Evolutionary conservation across 139 green algal species (phyloP).

Genomic region (Coelastrella sp.): DNA sequence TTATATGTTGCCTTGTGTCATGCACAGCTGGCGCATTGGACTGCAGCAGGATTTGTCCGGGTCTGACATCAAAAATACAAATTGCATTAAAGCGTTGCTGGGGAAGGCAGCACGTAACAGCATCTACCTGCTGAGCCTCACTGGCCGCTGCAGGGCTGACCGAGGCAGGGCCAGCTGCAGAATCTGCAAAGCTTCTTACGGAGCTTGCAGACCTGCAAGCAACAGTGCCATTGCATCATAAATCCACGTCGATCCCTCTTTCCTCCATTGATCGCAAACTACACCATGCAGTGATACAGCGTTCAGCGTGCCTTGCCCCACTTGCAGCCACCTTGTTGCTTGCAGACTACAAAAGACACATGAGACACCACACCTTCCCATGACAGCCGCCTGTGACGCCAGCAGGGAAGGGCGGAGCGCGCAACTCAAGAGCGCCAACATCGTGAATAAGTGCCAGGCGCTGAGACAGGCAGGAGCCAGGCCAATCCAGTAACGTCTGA

Average conservation of each 20-base stretch:
- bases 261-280: no score
- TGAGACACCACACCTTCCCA: neutral
- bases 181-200: conserved; percentile 5
- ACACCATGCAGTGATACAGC: no score
- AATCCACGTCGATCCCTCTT: no score
- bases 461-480: neutral
- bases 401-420: neutral
- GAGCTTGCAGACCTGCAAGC: neutral
- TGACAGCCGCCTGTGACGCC: neutral
- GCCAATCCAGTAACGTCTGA: neutral
- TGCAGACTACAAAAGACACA: no score
- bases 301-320: no score
- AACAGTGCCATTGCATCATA: no score
- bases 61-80: no score
- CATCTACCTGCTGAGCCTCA: neutral
- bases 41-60: no score
- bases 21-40: no score
- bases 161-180: conserved; percentile 12
- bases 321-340: no score
- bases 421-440: neutral
- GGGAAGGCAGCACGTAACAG: neutral
- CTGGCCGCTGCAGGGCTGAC: neutral
- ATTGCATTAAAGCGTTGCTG: no score
- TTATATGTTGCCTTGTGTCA: no score
- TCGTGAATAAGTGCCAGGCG: neutral